Evolutionary conservation across 2,329 filamentous ascomycete species (phyloP).

Genomic region (Exophiala spinifera): DNA sequence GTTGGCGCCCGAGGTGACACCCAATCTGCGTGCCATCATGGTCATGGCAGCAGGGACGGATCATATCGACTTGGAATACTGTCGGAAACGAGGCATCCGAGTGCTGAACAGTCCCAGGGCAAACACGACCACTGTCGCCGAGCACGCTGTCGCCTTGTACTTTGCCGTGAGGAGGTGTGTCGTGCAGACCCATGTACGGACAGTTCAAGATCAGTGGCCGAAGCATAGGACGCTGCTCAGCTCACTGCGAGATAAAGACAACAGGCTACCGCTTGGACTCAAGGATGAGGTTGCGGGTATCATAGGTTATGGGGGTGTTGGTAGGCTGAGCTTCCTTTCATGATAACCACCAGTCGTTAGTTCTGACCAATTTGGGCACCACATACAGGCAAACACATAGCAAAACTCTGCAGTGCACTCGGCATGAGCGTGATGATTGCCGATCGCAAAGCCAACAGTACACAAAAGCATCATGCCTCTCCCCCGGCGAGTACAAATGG

Average conservation of each 20-base stretch:
- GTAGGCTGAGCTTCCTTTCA: conserved; percentile 37
- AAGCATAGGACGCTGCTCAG: conserved; percentile 35
- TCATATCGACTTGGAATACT: conserved; percentile 43
- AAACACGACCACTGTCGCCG: conserved; percentile 46
- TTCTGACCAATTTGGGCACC: neutral
- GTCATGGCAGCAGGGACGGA: conserved; percentile 47
- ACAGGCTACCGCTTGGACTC: conserved; percentile 31
- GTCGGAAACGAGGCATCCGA: conserved; percentile 40
- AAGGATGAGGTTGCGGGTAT: conserved; percentile 47
- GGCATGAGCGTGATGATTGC: conserved; percentile 49
- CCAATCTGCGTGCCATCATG: conserved; percentile 43
- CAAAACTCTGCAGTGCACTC: conserved; percentile 40
- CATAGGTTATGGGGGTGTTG: conserved; percentile 59
- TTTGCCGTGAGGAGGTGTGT: conserved; percentile 45
- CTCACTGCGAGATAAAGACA: conserved; percentile 27
- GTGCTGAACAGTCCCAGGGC: conserved; percentile 45
- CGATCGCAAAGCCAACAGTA: conserved; percentile 38
- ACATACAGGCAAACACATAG: conserved; percentile 42
- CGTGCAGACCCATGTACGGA: conserved; percentile 34
- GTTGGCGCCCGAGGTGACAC: conserved; percentile 35
- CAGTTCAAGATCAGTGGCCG: conserved; percentile 40
- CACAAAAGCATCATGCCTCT: neutral
- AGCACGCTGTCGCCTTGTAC: conserved; percentile 50
- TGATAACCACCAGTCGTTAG: neutral
- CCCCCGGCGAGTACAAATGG: neutral